phyloP scores from a whole-genome alignment of 202 grass and related monocot species.

The Miscanthus sacchariflorus region DNA sequence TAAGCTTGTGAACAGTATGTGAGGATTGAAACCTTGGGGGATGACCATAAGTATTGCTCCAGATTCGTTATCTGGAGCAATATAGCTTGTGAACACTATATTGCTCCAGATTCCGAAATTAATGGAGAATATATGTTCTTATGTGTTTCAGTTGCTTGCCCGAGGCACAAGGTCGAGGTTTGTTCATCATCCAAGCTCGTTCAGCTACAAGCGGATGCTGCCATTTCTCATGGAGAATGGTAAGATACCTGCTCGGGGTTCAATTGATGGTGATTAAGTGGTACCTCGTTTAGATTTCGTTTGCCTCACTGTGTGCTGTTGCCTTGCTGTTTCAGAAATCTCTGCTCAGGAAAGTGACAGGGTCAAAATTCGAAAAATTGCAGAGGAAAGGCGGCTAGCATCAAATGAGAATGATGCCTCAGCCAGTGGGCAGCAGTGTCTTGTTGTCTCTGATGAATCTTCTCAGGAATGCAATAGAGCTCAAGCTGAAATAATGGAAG shows the following conservation, averaged over 20 bases:
- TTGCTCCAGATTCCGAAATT: background rate
- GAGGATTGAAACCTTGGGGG: background rate
- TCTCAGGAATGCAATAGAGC: slow-evolving; percentile 34
- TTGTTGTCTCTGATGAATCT: slow-evolving; percentile 40
- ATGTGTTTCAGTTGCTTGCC: slow-evolving; percentile 54
- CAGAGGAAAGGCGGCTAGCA: background rate
- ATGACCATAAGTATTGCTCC: background rate
- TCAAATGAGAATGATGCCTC: background rate
- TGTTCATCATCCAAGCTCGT: slow-evolving; percentile 61
- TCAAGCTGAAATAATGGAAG: slow-evolving; percentile 36
- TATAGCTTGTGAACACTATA: background rate
- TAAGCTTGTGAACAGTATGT: background rate
- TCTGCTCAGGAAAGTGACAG: slow-evolving; percentile 41
- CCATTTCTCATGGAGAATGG: slow-evolving; percentile 86
- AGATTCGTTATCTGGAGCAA: no score
- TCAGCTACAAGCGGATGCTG: slow-evolving; percentile 93
- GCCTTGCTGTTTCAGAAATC: slow-evolving; percentile 44
- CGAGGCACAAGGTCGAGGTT: slow-evolving; percentile 61
- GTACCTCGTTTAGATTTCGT: background rate
- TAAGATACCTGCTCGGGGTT: slow-evolving; percentile 31
- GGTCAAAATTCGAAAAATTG: slow-evolving; percentile 39
- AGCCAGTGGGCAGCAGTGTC: background rate
- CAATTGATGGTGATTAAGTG: background rate
- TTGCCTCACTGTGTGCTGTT: slow-evolving; percentile 49
- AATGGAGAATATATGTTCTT: background rate